Evolutionary conservation across 2,329 filamentous ascomycete genomes (phyloP).

Genomic region (Karstenula rhodostoma): DNA sequence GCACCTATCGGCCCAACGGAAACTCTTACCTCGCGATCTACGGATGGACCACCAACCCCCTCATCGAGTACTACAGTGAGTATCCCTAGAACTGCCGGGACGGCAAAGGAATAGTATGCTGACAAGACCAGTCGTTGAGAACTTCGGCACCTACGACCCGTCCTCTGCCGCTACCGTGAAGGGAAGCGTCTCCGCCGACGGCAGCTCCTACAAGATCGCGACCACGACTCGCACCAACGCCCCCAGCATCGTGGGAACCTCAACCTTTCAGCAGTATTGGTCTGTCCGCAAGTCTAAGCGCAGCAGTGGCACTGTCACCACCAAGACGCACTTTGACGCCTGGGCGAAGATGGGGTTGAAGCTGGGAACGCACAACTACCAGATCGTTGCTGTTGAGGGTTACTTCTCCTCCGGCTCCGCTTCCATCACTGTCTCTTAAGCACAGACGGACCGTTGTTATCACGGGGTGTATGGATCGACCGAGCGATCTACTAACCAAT

Average conservation of each 20-base stretch:
- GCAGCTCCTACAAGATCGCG: conserved; percentile 43
- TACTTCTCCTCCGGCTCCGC: conserved; percentile 60
- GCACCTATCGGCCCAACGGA: conserved; percentile 43
- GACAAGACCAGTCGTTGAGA: conserved; percentile 50
- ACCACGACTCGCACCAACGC: conserved; percentile 48
- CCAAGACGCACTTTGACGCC: conserved; percentile 46
- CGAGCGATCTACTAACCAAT: background rate
- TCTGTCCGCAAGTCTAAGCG: conserved; percentile 45
- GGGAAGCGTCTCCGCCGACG: conserved; percentile 42
- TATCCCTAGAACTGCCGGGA: background rate
- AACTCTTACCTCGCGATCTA: conserved; percentile 64
- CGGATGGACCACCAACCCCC: conserved; percentile 63
- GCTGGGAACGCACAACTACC: conserved; percentile 44
- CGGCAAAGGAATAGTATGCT: background rate
- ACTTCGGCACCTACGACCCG: conserved; percentile 61
- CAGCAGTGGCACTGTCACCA: conserved; percentile 40
- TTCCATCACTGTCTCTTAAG: conserved; percentile 54
- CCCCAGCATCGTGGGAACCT: conserved; percentile 60
- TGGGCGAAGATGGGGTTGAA: conserved; percentile 44
- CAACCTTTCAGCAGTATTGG: conserved; percentile 64
- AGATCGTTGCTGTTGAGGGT: conserved; percentile 63
- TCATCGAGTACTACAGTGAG: conserved; percentile 60
- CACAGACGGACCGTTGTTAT: background rate
- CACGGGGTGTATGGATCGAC: background rate
- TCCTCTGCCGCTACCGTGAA: conserved; percentile 53